A percentile compares a stretch with the other conserved stretches of the same genome.
These are phyloP conservation scores for Suhomyces pyralidae DNA, from an alignment of 805 yeast species.

Conservation along the genomic window DNA sequence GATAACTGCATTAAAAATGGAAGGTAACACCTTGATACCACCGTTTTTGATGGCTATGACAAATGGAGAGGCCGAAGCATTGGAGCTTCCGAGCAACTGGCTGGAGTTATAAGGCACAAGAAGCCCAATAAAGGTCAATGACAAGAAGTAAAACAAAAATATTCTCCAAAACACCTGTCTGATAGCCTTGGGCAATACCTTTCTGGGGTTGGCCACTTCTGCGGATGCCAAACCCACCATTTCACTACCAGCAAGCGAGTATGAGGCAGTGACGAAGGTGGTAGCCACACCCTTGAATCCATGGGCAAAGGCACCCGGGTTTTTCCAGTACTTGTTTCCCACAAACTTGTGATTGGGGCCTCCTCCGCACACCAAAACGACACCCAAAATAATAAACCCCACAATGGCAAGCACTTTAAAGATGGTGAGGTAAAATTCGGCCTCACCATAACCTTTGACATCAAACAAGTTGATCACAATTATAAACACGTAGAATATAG, in stretches of 20 bases:
- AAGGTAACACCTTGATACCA: constrained; percentile 24
- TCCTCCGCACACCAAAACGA: constrained; percentile 36
- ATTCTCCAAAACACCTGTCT: constrained; percentile 45
- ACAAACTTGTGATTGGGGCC: constrained; percentile 37
- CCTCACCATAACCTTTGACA: constrained; percentile 38
- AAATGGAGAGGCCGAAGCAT: constrained; percentile 23
- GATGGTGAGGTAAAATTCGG: constrained; percentile 30
- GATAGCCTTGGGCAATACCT: constrained; percentile 40
- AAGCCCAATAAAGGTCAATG: constrained; percentile 21
- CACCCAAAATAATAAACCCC: constrained; percentile 36
- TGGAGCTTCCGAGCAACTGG: constrained; percentile 18
- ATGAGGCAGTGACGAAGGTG: constrained; percentile 37
- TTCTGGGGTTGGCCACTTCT: constrained; percentile 39
- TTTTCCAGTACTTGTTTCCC: constrained; percentile 31
- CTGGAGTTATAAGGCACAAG: constrained; percentile 19
- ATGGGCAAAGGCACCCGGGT: constrained; percentile 33
- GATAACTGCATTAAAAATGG: constrained; percentile 26
- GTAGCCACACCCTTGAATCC: constrained; percentile 40
- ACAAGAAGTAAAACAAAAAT: constrained; percentile 35
- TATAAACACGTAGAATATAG: constrained; percentile 30
- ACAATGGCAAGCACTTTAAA: constrained; percentile 34
- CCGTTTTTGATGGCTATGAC: constrained; percentile 29
- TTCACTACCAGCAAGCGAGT: constrained; percentile 36
- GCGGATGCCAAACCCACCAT: constrained; percentile 39
- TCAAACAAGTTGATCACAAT: constrained; percentile 31